phyloP scores from a whole-genome alignment of 352 stramenopile species.

The Globisporangium polare region DNA sequence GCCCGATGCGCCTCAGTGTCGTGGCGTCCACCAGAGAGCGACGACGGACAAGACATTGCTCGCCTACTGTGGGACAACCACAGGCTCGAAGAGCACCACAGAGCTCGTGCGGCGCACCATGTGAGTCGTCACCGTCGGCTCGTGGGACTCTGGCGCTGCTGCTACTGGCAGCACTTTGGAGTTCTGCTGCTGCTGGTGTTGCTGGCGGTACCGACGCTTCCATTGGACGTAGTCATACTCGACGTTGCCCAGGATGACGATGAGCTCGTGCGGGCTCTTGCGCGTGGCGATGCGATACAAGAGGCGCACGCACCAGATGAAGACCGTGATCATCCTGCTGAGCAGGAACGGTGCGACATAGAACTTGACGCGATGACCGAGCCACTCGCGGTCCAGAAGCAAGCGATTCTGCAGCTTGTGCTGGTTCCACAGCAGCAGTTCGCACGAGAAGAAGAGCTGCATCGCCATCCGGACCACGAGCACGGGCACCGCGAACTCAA shows the following conservation, averaged over 20 bases:
- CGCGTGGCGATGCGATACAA: conserved; percentile 7
- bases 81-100: background rate
- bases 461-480: conserved; percentile 11
- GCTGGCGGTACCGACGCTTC: background rate
- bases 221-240: conserved; percentile 14
- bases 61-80: background rate
- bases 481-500: background rate
- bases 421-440: conserved; percentile 15
- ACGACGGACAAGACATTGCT: no score
- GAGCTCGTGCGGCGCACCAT: background rate
- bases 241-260: conserved; percentile 5
- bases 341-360: conserved; percentile 13
- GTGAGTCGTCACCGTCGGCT: background rate
- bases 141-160: no score
- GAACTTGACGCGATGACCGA: conserved; percentile 3
- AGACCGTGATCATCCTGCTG: conserved; percentile 11
- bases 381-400: conserved; percentile 1
- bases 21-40: no score
- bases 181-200: background rate
- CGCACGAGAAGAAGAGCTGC: conserved; percentile 8
- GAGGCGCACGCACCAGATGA: conserved; percentile 12
- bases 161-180: no score
- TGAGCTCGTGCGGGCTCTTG: conserved; percentile 4
- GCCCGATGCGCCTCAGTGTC: no score
- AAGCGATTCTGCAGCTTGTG: conserved; percentile 17